Percentiles rank a stretch among this genome's conserved stretches.
phyloP scores from a whole-genome alignment of 2,329 filamentous ascomycete species.

The Bimuria novae-zelandiae region DNA sequence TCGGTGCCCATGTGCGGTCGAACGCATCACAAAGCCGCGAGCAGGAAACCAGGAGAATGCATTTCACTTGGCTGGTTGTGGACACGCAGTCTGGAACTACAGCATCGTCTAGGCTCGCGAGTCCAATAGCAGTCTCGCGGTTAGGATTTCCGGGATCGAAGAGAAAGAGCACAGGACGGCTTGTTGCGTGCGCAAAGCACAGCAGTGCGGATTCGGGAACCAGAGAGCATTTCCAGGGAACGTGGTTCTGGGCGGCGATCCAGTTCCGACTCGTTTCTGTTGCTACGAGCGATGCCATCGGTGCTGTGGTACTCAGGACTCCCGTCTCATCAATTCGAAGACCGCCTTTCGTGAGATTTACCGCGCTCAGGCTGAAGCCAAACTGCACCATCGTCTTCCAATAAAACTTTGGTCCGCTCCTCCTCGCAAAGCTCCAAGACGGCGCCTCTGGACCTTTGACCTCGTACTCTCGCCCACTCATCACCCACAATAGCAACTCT shows the following conservation, averaged over 20 bases:
- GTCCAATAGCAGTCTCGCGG: not conserved
- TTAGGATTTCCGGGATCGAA: not conserved
- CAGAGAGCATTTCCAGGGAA: constrained; percentile 1
- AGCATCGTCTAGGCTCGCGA: not conserved
- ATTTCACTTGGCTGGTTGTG: constrained; percentile 3
- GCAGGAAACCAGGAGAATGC: constrained; percentile 1
- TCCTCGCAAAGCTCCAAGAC: constrained; percentile 2
- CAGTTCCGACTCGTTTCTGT: constrained; percentile 1
- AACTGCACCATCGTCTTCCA: not conserved
- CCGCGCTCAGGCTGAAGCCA: not conserved
- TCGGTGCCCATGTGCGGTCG: not conserved
- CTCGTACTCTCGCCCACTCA: not conserved
- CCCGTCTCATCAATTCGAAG: not conserved
- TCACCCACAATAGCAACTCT: constrained; percentile 2
- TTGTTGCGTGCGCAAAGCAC: constrained; percentile 1
- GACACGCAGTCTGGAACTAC: not conserved
- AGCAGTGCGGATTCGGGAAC: not conserved
- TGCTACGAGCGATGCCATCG: not conserved
- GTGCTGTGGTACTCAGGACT: constrained; percentile 2
- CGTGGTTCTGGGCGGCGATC: constrained; percentile 3
- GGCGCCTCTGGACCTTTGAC: constrained; percentile 6
- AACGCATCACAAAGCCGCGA: not conserved
- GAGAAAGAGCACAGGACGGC: not conserved
- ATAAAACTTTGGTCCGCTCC: constrained; percentile 1
- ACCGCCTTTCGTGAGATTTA: constrained; percentile 1